Evolutionary conservation across 768 basidiomycete genomes (phyloP), one percentile per base, ranked within the genome.

Genomic region (Naganishia antarctica): DNA sequence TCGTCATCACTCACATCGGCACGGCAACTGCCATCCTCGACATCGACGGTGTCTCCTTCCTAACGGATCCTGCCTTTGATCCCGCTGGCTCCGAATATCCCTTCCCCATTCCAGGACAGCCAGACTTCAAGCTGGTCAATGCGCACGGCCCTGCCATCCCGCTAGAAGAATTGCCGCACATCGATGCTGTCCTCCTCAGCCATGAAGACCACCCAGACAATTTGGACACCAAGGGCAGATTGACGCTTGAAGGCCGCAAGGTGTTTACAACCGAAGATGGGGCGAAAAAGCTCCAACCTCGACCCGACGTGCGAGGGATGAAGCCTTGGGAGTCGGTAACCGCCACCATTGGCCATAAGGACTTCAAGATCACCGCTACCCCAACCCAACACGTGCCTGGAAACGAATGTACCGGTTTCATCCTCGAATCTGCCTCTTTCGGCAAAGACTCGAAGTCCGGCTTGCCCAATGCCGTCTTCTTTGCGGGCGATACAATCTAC

Each of bases 171-270:
- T 57, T 57, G 32, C 51, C 51, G 3, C 26, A 29, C 6, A 31
- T 57, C 51, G 51, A 57, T 16, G 26, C 26, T 16, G 51, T 57
- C 26, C 29, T 57, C 26, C 32, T 57, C 18, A 29, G 26, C 4
- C 51, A 57, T 32, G 51, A 57, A 57, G 51, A 57, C 18, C 51
- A 57, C 21, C 26, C n/a, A n/a, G 51, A 57, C 32, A 57, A 57
- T 32, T 23, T 57, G 5, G 51, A 57, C 21, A 57, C 29, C 6
- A 4, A 6, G 51, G 51, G 51, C 26, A 57, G 51, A 16, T 4
- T 29, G 16, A 8, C 32, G 2, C 32, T 57, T 18, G 51, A 57
- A 13, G 51, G 51, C 5, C 26, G 28, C 26, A 25, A 57, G 11
- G 51, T 57, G 3, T 57, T 57, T 16, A 57, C 51, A 15, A 57